Conservation (phyloP, 2,329 filamentous ascomycete species). For the Alternaria gansuensis region DNA sequence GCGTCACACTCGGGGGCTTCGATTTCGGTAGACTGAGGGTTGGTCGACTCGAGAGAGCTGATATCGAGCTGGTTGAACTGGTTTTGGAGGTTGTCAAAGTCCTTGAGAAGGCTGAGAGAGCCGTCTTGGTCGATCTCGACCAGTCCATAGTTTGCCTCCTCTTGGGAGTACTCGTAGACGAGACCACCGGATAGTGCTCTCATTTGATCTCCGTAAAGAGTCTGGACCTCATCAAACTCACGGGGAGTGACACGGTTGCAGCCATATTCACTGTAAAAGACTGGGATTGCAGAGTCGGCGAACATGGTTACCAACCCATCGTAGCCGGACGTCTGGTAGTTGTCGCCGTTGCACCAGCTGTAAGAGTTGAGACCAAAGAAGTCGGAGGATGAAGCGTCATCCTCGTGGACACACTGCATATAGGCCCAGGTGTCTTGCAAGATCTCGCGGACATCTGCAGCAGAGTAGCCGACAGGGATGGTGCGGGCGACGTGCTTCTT, state of each 20-base stretch:
- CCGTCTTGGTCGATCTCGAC: conserved; percentile 57
- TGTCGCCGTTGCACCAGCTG: conserved; percentile 75
- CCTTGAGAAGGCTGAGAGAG: conserved; percentile 54
- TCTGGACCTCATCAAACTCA: conserved; percentile 76
- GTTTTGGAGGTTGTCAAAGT: conserved; percentile 72
- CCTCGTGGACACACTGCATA: conserved; percentile 69
- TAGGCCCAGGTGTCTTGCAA: conserved; percentile 80
- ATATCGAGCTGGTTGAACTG: conserved; percentile 82
- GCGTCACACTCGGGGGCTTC: conserved; percentile 70
- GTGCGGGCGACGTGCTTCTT: conserved; percentile 63
- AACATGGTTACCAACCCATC: conserved; percentile 72
- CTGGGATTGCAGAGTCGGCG: conserved; percentile 70
- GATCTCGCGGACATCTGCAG: conserved; percentile 77
- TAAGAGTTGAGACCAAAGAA: conserved; percentile 81
- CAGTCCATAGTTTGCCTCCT: conserved; percentile 67
- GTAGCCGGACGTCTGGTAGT: conserved; percentile 68
- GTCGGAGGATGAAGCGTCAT: conserved; percentile 71
- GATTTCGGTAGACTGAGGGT: conserved; percentile 64
- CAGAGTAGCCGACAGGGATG: conserved; percentile 74
- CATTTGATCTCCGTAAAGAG: conserved; percentile 78
- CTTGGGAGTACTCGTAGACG: conserved; percentile 82
- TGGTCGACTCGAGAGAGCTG: conserved; percentile 69
- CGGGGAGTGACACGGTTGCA: conserved; percentile 74
- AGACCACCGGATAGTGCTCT: conserved; percentile 77
- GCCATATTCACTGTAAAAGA: conserved; percentile 85